phyloP scores from a whole-genome alignment of 208 protist genomes.

The Naegleria gruberi region DNA sequence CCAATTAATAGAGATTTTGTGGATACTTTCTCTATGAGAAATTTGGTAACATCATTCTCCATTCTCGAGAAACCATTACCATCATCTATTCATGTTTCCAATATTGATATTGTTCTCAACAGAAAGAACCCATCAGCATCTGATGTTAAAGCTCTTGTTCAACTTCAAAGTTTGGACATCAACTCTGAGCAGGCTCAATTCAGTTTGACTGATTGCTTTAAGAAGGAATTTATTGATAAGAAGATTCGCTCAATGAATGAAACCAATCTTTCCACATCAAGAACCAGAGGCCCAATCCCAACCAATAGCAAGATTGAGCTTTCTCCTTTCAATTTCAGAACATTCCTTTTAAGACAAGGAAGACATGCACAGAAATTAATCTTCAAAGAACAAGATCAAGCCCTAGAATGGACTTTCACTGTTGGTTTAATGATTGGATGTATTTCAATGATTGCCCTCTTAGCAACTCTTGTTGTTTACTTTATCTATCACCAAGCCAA shows the following conservation, averaged over 20 bases:
- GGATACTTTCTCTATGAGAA: background rate
- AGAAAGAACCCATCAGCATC: background rate
- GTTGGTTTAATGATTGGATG: background rate
- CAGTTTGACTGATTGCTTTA: background rate
- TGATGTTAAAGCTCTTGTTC: background rate
- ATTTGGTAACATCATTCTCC: background rate
- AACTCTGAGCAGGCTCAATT: too few relatives aligned
- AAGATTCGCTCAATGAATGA: background rate
- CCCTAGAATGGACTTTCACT: background rate
- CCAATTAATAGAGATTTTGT: background rate
- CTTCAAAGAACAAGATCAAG: background rate
- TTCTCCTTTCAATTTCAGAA: background rate
- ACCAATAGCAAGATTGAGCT: background rate
- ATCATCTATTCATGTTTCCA: background rate
- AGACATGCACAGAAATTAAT: background rate
- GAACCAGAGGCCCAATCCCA: too few relatives aligned
- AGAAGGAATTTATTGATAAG: background rate
- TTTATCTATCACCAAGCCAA: background rate
- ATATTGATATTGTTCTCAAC: background rate
- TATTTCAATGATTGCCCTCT: background rate
- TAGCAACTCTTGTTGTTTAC: background rate
- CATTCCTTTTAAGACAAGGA: background rate
- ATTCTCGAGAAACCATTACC: background rate
- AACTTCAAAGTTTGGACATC: background rate
- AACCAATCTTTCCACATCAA: background rate